Percentiles rank a stretch among this genome's conserved stretches.
Evolutionary conservation across 768 basidiomycete species (phyloP).

Genomic region (Tephrocybe rancida): DNA sequence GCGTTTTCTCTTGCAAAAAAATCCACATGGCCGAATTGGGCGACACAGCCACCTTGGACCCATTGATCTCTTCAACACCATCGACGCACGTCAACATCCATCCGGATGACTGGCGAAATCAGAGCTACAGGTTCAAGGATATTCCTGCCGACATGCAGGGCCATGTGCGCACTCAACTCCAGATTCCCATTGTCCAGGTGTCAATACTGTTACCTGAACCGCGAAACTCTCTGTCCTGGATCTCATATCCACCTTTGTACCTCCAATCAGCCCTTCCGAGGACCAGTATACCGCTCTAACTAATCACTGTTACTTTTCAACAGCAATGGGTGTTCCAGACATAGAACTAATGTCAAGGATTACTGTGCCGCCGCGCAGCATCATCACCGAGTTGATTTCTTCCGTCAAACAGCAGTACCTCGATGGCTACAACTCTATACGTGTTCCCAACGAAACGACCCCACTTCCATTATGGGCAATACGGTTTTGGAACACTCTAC

Average conservation of each 20-base stretch:
- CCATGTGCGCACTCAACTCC: too few relatives aligned
- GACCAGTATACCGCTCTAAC: too few relatives aligned
- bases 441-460: background rate
- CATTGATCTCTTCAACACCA: too few relatives aligned
- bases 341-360: background rate
- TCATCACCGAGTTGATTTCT: background rate
- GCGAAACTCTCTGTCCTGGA: background rate
- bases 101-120: too few relatives aligned
- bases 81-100: too few relatives aligned
- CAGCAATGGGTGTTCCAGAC: background rate
- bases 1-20: too few relatives aligned
- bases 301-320: background rate
- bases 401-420: background rate
- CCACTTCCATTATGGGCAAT: background rate
- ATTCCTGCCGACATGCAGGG: too few relatives aligned
- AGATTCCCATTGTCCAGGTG: too few relatives aligned
- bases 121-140: too few relatives aligned
- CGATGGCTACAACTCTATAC: constrained; percentile 4
- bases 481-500: constrained; percentile 1
- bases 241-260: background rate
- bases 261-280: background rate
- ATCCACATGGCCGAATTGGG: too few relatives aligned
- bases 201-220: too few relatives aligned
- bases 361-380: background rate
- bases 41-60: too few relatives aligned